Percentiles rank a stretch among this genome's conserved stretches.
Evolutionary conservation across 441 rosid species (phyloP).

Genomic region (Pelargonium citronellum): DNA sequence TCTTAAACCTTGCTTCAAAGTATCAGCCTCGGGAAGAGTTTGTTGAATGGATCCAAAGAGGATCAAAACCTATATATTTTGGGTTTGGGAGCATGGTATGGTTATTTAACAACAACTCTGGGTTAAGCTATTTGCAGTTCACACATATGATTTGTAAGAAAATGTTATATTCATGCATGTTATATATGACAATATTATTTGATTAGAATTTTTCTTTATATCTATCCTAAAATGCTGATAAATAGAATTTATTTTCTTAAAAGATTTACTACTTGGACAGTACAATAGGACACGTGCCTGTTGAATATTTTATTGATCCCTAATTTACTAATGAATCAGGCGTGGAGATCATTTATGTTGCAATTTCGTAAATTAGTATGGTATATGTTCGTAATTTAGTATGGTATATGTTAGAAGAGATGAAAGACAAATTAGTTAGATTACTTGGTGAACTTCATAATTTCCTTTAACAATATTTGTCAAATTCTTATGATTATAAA

Average conservation of each 20-base stretch:
- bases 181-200: neutral
- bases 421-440: neutral
- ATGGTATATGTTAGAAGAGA: neutral
- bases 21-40: constrained; percentile 69
- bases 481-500: neutral
- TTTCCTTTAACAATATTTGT: neutral
- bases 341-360: neutral
- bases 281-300: neutral
- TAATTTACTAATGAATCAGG: neutral
- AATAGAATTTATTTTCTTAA: neutral
- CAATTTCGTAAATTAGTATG: neutral
- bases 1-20: constrained; percentile 78
- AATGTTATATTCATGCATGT: constrained; percentile 1
- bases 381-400: neutral
- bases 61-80: constrained; percentile 74
- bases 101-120: constrained; percentile 3
- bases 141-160: neutral
- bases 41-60: constrained; percentile 65
- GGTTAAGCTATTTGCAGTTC: neutral
- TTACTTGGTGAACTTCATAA: neutral
- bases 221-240: neutral
- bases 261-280: neutral
- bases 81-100: constrained; percentile 99
- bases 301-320: neutral
- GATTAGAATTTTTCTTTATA: neutral